Conservation (phyloP, 1,284 basidiomycete species). For the Mixia osmundae region DNA sequence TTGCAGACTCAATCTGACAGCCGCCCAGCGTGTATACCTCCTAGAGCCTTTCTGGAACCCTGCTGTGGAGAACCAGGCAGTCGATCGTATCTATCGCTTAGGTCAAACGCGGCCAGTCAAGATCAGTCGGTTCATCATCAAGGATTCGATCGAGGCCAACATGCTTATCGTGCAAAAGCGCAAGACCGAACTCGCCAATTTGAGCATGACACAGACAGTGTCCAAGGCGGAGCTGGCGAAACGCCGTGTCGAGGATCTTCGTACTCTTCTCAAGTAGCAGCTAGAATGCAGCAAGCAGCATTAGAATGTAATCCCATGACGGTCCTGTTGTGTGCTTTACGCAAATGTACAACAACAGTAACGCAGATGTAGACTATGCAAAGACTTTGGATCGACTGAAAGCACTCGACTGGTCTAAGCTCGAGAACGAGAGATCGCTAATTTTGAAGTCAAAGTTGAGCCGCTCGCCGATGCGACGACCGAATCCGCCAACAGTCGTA, state of each 20-base stretch:
- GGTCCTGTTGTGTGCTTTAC: too few relatives aligned
- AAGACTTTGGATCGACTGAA: too few relatives aligned
- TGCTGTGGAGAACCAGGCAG: slow-evolving; percentile 38
- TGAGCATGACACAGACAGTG: slow-evolving; percentile 18
- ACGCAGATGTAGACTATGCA: too few relatives aligned
- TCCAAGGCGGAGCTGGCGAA: slow-evolving; percentile 18
- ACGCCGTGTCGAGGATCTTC: slow-evolving; percentile 16
- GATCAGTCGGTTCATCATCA: slow-evolving; percentile 79
- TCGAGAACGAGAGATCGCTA: too few relatives aligned
- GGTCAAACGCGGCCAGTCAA: slow-evolving; percentile 76
- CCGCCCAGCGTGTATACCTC: slow-evolving; percentile 19
- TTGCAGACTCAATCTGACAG: slow-evolving; percentile 18
- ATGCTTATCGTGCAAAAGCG: slow-evolving; percentile 55
- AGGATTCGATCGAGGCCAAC: slow-evolving; percentile 61
- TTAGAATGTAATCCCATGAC: too few relatives aligned
- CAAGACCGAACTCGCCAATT: slow-evolving; percentile 49
- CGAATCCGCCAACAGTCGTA: too few relatives aligned
- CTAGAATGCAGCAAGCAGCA: too few relatives aligned
- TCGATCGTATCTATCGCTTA: slow-evolving; percentile 46
- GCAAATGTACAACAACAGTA: too few relatives aligned
- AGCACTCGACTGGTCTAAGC: too few relatives aligned
- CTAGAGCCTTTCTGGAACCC: slow-evolving; percentile 61
- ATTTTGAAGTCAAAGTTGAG: too few relatives aligned
- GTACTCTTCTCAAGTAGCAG: slow-evolving; percentile 14
- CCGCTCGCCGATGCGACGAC: too few relatives aligned